Base-by-base conservation (phyloP, 129 eudicot species). In the Sambucus nigra region DNA sequence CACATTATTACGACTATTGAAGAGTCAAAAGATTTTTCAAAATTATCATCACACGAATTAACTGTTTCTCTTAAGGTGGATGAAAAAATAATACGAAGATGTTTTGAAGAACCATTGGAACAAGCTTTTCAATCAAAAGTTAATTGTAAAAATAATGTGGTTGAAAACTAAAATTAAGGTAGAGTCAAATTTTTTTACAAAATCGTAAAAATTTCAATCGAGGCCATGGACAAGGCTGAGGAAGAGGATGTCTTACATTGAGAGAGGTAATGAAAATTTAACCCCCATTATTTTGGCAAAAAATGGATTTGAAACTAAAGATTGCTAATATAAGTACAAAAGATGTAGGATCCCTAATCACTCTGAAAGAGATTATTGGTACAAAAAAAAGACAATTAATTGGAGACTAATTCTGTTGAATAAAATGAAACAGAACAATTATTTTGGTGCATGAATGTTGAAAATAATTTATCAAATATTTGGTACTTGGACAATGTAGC, bases 41-140 rank as follows among this genome's bases (percentile, higher is more conserved):
- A 28, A 6, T n/a, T 45, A 25, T 2, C 55, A 5, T 25, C 28
- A 25, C 45, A 60, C 7, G 45, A 45, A 8, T 60, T 47, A 38
- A 16, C 15, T 8, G 7, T 31, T 24, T 40, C 46, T 40, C 46
- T 40, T 7, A n/a, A 40, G 13, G 46, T n/a, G 3, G 14, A 40
- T 40, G 46, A 60, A 7, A 23, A 60, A 27, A 60, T 45, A 19
- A 60, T 28, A 5, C 25, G 33, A 12, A 46, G 18, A 13, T 60
- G 15, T 2, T 5, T 26, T 12, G 29, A 60, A 15, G 19, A 46
- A n/a, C 14, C 45, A 15, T 1, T 46, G 3, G 65, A 44, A 2
- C 55, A 46, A 44, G 45, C 65, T 2, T 60, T 60, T 29, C 55
- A 29, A 31, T 46, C 55, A 1, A 60, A 60, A 17, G 15, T 59